A percentile compares a stretch with the other conserved stretches of the same genome.
Conservation (phyloP, 192 early-diverging fungal species). For the Dissophora ornata region DNA sequence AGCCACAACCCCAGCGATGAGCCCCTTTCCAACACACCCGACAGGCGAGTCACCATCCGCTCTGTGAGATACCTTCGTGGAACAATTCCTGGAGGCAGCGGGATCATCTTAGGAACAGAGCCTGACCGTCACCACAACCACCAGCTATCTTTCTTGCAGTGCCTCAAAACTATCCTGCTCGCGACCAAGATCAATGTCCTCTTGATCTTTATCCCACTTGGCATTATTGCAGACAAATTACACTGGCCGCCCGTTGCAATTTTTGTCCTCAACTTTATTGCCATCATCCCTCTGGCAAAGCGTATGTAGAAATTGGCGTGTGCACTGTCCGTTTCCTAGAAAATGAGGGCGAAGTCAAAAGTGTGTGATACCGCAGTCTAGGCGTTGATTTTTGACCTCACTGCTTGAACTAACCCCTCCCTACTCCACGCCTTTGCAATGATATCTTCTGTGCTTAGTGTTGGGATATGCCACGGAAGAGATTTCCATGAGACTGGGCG, state of each 20-base stretch:
- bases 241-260: slow-evolving; percentile 73
- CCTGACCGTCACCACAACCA: not conserved
- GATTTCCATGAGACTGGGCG: slow-evolving; percentile 60
- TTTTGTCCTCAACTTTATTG: slow-evolving; percentile 91
- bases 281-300: slow-evolving; percentile 92
- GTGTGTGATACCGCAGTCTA: no score
- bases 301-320: slow-evolving; percentile 10
- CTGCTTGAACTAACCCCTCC: not conserved
- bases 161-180: slow-evolving; percentile 57
- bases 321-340: not conserved
- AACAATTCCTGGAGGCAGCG: slow-evolving; percentile 4
- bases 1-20: slow-evolving; percentile 8
- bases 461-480: slow-evolving; percentile 51
- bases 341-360: not conserved
- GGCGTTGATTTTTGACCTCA: no score
- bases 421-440: not conserved
- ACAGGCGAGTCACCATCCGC: slow-evolving; percentile 29
- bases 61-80: slow-evolving; percentile 31
- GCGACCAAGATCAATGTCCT: slow-evolving; percentile 77
- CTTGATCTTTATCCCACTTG: slow-evolving; percentile 84
- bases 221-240: slow-evolving; percentile 69
- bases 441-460: not conserved
- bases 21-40: slow-evolving; percentile 23
- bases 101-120: not conserved
- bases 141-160: slow-evolving; percentile 53